phyloP scores from a whole-genome alignment of 2,329 filamentous ascomycete species.

The Cytospora piceae region DNA sequence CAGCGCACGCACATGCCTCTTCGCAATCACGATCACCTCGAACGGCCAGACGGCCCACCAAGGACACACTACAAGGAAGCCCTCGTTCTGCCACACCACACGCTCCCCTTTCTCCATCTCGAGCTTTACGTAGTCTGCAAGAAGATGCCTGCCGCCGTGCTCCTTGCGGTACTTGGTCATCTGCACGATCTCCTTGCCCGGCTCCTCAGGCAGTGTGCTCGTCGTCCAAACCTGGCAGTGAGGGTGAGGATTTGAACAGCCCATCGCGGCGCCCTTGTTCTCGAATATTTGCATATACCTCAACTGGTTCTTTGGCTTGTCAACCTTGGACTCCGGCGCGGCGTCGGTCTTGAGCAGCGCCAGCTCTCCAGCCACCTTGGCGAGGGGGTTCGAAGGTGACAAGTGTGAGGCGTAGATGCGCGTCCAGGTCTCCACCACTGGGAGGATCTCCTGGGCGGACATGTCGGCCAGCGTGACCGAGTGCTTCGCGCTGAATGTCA shows the following conservation, averaged over 20 bases:
- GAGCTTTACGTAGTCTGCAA: constrained; percentile 84
- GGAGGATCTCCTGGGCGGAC: constrained; percentile 72
- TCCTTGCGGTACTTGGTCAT: constrained; percentile 77
- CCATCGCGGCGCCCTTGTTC: constrained; percentile 98
- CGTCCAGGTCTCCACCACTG: constrained; percentile 89
- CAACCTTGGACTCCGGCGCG: constrained; percentile 43
- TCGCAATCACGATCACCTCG: constrained; percentile 87
- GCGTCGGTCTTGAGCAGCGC: constrained; percentile 44
- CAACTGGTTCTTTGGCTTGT: constrained; percentile 73
- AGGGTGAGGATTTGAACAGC: constrained; percentile 96
- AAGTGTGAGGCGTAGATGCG: constrained; percentile 84
- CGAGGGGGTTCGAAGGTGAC: constrained; percentile 70
- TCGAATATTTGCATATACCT: constrained; percentile 99
- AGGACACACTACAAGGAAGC: constrained; percentile 86
- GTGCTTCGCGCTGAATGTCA: constrained; percentile 91
- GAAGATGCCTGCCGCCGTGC: constrained; percentile 73
- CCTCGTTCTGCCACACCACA: constrained; percentile 83
- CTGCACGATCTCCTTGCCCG: constrained; percentile 75
- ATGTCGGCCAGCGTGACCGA: constrained; percentile 94
- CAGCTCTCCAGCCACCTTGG: constrained; percentile 44
- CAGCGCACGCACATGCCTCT: constrained; percentile 80
- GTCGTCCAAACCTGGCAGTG: constrained; percentile 98
- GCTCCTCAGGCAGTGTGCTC: constrained; percentile 88
- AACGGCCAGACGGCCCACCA: constrained; percentile 99
- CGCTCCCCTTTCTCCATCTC: constrained; percentile 83